Base-by-base conservation (phyloP, 768 basidiomycete species). In the Porpolomopsis calyptriformis region DNA sequence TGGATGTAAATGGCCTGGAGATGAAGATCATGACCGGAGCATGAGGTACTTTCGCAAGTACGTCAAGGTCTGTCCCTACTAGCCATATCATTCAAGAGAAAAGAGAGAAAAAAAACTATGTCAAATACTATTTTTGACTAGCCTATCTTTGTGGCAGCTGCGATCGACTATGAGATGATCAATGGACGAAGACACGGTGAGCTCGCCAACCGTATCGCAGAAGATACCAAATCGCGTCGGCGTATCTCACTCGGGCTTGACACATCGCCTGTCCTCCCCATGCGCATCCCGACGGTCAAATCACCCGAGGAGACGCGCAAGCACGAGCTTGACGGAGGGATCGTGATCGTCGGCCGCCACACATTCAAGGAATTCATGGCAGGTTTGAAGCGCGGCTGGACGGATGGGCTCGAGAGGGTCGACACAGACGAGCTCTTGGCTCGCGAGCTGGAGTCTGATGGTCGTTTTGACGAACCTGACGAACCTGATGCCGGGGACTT, bases 291-390 rank as follows among this genome's bases (percentile, higher is more conserved):
- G 12, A 70, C 73, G 20, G 69, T 74, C 49, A 71, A 67, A 40
- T 65, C 77, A 22, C 71, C 66, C 1, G 69, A 72, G 10, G 73
- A 78, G 54, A 68, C 69, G 38, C 73, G 70, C 3, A 62, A 70
- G 48, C 72, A 75, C 16, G 79, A 82, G 50, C 67, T 88, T 7
- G 77, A 80, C n/a, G 92, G 92, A 10, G 94, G 93, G 1, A 72
- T 80, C 33, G 72, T 96, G 47, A 68, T 99, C 47, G 62, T 99
- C 24, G 96, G 96, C 3, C 77, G 96, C 41, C 79, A 86, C 27
- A 85, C 89, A 0, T 74, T 94, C 64, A 99, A 97, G 67, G 96
- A 99, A 66, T 98, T 87, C 61, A 78, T 97, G 77, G 73, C 80
- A 45, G 96, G 94, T 2, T 59, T 97, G 34, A 77, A 74, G 57